Percentiles rank a stretch among this genome's conserved stretches.
These are phyloP conservation scores for Tillandsia leiboldiana DNA, from an alignment of 176 grass and related monocot species.

Conservation along the genomic window DNA sequence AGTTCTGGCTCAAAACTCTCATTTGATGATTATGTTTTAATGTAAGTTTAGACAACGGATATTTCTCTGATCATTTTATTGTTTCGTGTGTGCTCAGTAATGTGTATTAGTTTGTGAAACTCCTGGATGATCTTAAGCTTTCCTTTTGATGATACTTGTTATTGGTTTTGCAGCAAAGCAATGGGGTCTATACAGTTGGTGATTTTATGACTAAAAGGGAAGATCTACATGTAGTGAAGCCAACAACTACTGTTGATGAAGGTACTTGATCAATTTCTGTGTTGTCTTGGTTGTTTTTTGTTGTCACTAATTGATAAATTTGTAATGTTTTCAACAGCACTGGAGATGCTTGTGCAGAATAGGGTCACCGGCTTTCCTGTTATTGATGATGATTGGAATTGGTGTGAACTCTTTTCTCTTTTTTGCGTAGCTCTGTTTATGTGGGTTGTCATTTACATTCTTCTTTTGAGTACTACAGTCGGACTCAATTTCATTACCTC, in stretches of 20 bases:
- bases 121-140: neutral
- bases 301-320: conserved; percentile 1
- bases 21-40: neutral
- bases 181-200: conserved; percentile 63
- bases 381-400: conserved; percentile 60
- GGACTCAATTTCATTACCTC: too few species aligned
- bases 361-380: conserved; percentile 86
- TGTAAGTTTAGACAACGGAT: neutral
- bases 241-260: conserved; percentile 52
- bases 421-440: conserved; percentile 4
- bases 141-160: neutral
- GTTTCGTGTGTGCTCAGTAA: neutral
- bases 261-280: conserved; percentile 15
- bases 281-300: neutral
- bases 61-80: neutral
- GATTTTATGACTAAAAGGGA: conserved; percentile 81
- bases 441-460: neutral
- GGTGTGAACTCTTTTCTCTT: conserved; percentile 29
- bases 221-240: conserved; percentile 51
- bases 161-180: conserved; percentile 40
- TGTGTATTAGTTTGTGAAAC: neutral
- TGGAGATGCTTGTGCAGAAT: conserved; percentile 61
- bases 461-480: neutral
- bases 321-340: conserved; percentile 27
- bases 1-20: neutral